These are phyloP conservation scores for Xylaria venustula DNA, from an alignment of 495 filamentous ascomycete species.

Conservation along the genomic window DNA sequence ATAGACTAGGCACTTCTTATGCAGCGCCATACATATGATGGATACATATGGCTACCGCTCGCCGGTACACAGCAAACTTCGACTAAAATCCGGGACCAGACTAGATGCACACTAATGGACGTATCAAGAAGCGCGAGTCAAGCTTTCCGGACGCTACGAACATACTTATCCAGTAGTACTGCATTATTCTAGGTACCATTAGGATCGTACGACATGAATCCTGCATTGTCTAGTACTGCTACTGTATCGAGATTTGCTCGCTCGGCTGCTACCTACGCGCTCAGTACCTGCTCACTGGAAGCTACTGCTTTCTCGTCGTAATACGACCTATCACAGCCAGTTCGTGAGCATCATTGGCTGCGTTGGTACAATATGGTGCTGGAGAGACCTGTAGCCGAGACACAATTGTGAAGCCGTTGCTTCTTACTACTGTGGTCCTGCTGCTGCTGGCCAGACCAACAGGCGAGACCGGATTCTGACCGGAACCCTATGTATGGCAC, in stretches of 20 bases:
- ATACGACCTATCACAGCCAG: slow-evolving; percentile 5
- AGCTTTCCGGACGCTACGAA: background rate
- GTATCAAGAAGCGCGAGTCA: slow-evolving; percentile 8
- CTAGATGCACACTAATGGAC: background rate
- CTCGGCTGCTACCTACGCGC: too few relatives aligned
- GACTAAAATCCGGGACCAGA: too few relatives aligned
- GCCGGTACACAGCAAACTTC: background rate
- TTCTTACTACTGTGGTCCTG: background rate
- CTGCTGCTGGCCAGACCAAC: background rate
- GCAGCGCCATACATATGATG: slow-evolving; percentile 4
- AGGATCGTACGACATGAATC: background rate
- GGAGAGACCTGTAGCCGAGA: slow-evolving; percentile 1
- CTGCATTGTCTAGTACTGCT: background rate
- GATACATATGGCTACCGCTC: too few relatives aligned
- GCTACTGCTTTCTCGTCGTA: background rate
- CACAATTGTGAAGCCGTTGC: background rate
- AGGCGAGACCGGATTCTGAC: too few relatives aligned
- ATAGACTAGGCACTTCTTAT: background rate
- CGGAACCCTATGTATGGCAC: too few relatives aligned
- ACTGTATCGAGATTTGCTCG: background rate
- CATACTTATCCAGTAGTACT: too few relatives aligned
- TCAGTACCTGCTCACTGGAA: background rate
- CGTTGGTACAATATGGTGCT: background rate
- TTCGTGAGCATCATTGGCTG: background rate
- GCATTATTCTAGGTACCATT: background rate